Evolutionary conservation across 495 filamentous ascomycete species (phyloP).

Genomic region (Neurospora discreta): DNA sequence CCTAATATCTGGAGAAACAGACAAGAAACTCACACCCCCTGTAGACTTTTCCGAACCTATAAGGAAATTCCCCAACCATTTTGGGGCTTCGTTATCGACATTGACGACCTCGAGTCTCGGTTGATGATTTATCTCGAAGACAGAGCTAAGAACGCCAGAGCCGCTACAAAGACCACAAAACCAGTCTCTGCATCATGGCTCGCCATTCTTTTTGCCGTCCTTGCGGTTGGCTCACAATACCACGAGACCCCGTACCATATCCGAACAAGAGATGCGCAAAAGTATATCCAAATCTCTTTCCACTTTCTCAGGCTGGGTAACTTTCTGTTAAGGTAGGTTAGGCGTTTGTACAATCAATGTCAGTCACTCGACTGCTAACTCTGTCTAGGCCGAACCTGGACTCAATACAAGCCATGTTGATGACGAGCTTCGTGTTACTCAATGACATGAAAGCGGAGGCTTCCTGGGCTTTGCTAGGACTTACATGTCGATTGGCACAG

Average conservation of each 20-base stretch:
- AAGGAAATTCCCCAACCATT: slow-evolving; percentile 67
- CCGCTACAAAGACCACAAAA: slow-evolving; percentile 35
- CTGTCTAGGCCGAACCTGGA: slow-evolving; percentile 39
- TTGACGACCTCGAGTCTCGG: slow-evolving; percentile 52
- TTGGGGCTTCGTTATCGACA: slow-evolving; percentile 67
- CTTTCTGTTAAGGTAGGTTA: slow-evolving; percentile 35
- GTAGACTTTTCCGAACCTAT: slow-evolving; percentile 60
- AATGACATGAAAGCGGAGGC: slow-evolving; percentile 52
- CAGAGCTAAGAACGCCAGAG: slow-evolving; percentile 42
- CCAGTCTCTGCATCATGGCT: slow-evolving; percentile 57
- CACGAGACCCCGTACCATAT: slow-evolving; percentile 53
- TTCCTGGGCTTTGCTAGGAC: slow-evolving; percentile 44
- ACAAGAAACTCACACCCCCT: not conserved
- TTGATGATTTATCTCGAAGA: slow-evolving; percentile 57
- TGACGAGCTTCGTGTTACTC: slow-evolving; percentile 42
- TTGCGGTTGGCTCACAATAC: slow-evolving; percentile 75
- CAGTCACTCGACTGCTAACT: not conserved
- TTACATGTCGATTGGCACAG: slow-evolving; percentile 45
- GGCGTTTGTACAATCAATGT: not conserved
- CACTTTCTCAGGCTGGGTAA: slow-evolving; percentile 44
- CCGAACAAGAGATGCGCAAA: slow-evolving; percentile 40
- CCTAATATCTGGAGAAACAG: not conserved
- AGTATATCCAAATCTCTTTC: slow-evolving; percentile 45
- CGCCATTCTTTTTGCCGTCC: slow-evolving; percentile 64
- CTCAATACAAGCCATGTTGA: slow-evolving; percentile 44